Percentiles rank a stretch among this genome's conserved stretches.
Evolutionary conservation across 2,329 filamentous ascomycete genomes (phyloP).

Genomic region (Domatiomyces catenatus): DNA sequence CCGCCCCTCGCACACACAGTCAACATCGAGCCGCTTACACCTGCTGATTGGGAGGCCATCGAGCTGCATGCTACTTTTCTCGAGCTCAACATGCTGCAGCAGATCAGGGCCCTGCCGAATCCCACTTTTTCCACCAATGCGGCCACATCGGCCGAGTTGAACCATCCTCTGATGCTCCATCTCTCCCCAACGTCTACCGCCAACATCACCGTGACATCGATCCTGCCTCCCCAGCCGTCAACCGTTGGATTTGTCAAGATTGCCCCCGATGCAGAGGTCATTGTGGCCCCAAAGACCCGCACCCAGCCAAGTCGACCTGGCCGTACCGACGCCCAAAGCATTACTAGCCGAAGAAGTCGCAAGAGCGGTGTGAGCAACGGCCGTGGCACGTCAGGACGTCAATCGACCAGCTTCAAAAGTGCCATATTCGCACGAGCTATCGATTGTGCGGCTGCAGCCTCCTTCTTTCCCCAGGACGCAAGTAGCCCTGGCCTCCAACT

Average conservation of each 20-base stretch:
- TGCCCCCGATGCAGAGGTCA: conserved; percentile 84
- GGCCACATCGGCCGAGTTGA: conserved; percentile 33
- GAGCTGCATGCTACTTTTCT: conserved; percentile 92
- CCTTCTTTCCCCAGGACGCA: conserved; percentile 59
- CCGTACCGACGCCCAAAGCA: conserved; percentile 62
- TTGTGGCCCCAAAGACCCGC: conserved; percentile 85
- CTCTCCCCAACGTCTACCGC: conserved; percentile 91
- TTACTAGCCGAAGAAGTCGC: conserved; percentile 60
- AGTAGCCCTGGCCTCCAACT: conserved; percentile 33
- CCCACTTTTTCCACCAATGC: conserved; percentile 46
- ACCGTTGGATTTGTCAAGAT: conserved; percentile 77
- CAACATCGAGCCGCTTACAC: conserved; percentile 88
- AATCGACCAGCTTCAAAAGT: conserved; percentile 43
- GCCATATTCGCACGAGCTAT: conserved; percentile 62
- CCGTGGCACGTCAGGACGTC: conserved; percentile 36
- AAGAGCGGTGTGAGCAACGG: conserved; percentile 61
- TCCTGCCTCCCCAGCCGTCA: conserved; percentile 57
- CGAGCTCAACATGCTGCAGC: conserved; percentile 80
- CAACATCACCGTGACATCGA: conserved; percentile 68
- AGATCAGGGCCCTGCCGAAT: conserved; percentile 87
- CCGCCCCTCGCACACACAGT: conserved; percentile 84
- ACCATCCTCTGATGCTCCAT: conserved; percentile 78
- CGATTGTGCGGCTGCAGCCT: conserved; percentile 51
- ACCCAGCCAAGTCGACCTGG: conserved; percentile 48
- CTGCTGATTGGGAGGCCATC: conserved; percentile 96